Percentiles rank a stretch among this genome's conserved stretches.
These are phyloP conservation scores for Phytophthora pluvialis DNA, from an alignment of 352 stramenopile genomes.

Conservation along the genomic window DNA sequence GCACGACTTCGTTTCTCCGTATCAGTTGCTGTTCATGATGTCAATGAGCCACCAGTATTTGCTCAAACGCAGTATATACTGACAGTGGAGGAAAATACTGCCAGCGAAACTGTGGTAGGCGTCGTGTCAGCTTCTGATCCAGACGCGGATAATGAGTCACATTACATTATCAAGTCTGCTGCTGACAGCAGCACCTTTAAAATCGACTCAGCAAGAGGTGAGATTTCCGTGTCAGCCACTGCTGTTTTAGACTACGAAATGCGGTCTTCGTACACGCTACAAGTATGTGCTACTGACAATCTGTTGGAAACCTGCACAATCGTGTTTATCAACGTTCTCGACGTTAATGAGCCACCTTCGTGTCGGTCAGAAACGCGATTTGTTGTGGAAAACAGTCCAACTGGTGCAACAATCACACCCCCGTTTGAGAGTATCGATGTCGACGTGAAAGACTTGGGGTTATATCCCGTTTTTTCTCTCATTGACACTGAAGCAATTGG, in stretches of 20 bases:
- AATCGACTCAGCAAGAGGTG: slow-evolving; percentile 12
- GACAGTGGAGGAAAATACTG: slow-evolving; percentile 24
- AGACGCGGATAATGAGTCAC: slow-evolving; percentile 8
- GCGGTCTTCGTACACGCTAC: slow-evolving; percentile 6
- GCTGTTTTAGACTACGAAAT: slow-evolving; percentile 27
- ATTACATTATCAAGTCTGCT: slow-evolving; percentile 12
- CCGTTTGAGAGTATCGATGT: slow-evolving; percentile 18
- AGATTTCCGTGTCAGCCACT: slow-evolving; percentile 4
- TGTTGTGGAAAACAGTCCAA: slow-evolving; percentile 28
- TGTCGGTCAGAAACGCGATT: slow-evolving; percentile 25
- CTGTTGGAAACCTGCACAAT: slow-evolving; percentile 8
- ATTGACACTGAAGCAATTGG: slow-evolving; percentile 6
- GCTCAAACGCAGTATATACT: slow-evolving; percentile 8
- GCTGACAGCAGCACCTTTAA: neutral
- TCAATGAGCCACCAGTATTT: slow-evolving; percentile 35
- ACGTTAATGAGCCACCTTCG: slow-evolving; percentile 31
- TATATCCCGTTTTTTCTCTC: slow-evolving; percentile 4
- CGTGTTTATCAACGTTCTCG: slow-evolving; percentile 14
- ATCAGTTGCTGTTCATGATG: slow-evolving; percentile 17
- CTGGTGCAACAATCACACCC: slow-evolving; percentile 18
- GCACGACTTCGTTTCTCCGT: slow-evolving; percentile 8
- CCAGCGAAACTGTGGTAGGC: slow-evolving; percentile 7
- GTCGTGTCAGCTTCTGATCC: slow-evolving; percentile 22
- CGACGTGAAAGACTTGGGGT: slow-evolving; percentile 16
- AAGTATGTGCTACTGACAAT: slow-evolving; percentile 23